Base-by-base conservation (phyloP, 441 rosid genomes). In the Croton laevigatus region DNA sequence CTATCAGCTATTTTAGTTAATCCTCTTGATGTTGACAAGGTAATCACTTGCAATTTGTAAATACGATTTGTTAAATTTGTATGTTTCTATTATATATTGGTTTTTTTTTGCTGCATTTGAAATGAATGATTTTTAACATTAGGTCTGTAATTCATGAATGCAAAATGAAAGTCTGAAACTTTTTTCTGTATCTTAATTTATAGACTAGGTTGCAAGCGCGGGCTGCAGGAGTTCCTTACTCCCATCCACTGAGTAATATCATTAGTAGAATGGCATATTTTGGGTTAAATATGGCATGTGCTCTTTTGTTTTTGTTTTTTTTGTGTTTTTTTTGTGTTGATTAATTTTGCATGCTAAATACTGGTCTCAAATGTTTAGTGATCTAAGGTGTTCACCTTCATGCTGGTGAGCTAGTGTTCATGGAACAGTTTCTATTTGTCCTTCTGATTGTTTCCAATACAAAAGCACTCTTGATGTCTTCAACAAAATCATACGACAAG, bases 361-460 rank as follows among this genome's bases (percentile, higher is more conserved):
- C 74, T 80, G 75, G 59, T 44, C 73, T 32, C 76, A 95, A 98
- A 84, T 95, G 90, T 93, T 95, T 85, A 87, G 96, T 9, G 98
- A 95, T 80, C 74, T 93, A 54, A 93, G 98, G 77, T 95, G 99
- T 71, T 91, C 99, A 2, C 99, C 97, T 1, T 85, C 98, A 19
- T 95, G 99, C 34, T n/a, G 96, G 7, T 98, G 94, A 11, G 99
- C 98, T 75, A 97, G 98, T 72, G 83, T 95, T 85, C 97, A 91
- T 1, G 99, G 99, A n/a, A 93, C 99, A 0, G 98, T 95, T 12
- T 83, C 96, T 32, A 86, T 95, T 79, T 95, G 99, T 66, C 98
- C 99, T 38, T 98, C 99, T 11, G 99, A 95, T 83, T 95, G 99
- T 77, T 95, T 95, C 78, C 98, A 87, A 71, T 95, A 95, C 74